Evolutionary conservation across 164 flowering plant species (phyloP).

Genomic region (Aristolochia californica): DNA sequence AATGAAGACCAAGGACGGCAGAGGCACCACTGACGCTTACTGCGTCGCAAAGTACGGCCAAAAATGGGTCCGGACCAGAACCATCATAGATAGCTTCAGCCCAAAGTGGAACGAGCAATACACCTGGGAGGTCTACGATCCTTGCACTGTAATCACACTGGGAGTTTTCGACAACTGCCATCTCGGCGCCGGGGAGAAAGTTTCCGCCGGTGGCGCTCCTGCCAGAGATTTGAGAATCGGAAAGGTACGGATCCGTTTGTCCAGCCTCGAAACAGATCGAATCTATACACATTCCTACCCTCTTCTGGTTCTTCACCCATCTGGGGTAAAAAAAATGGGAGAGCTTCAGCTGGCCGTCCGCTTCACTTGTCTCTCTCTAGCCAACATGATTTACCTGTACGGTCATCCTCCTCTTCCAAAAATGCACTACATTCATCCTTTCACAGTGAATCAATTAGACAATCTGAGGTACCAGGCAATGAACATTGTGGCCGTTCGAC

Average conservation of each 20-base stretch:
- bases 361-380: slow-evolving; percentile 38
- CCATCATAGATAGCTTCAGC: slow-evolving; percentile 28
- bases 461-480: slow-evolving; percentile 40
- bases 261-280: slow-evolving; percentile 38
- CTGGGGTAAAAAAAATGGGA: slow-evolving; percentile 53
- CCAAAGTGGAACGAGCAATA: slow-evolving; percentile 63
- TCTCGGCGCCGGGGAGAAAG: slow-evolving; percentile 19
- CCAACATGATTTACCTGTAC: slow-evolving; percentile 32
- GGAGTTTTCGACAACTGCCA: slow-evolving; percentile 55
- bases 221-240: slow-evolving; percentile 34
- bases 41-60: slow-evolving; percentile 82
- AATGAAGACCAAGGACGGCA: slow-evolving; percentile 56
- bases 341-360: slow-evolving; percentile 46
- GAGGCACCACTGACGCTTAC: slow-evolving; percentile 62
- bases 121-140: slow-evolving; percentile 61
- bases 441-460: slow-evolving; percentile 49
- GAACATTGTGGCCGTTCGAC: slow-evolving; percentile 42
- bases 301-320: slow-evolving; percentile 43
- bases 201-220: slow-evolving; percentile 1
- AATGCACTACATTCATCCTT: slow-evolving; percentile 49
- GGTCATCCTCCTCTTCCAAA: slow-evolving; percentile 46
- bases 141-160: slow-evolving; percentile 47
- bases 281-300: slow-evolving; percentile 44
- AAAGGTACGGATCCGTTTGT: slow-evolving; percentile 43
- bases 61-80: slow-evolving; percentile 69